Conservation (phyloP, 2,329 filamentous ascomycete species). For the Thermoascus crustaceus region DNA sequence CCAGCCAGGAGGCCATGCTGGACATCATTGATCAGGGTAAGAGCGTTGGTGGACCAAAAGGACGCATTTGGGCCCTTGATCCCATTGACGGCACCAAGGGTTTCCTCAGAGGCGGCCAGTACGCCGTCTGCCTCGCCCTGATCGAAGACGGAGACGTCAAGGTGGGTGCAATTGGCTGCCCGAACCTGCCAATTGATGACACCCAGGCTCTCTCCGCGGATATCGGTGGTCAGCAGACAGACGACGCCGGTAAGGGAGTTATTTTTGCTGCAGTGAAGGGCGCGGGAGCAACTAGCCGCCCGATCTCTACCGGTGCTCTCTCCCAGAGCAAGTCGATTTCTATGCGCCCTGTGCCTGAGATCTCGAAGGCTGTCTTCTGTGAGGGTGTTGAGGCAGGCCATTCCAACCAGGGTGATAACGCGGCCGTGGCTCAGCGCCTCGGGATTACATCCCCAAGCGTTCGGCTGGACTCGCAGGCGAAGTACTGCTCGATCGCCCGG, state of each 20-base stretch:
- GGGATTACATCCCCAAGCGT: constrained; percentile 86
- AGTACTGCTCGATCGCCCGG: constrained; percentile 90
- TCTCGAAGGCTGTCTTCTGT: constrained; percentile 81
- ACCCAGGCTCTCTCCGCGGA: constrained; percentile 59
- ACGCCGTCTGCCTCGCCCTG: constrained; percentile 86
- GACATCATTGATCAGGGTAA: constrained; percentile 50
- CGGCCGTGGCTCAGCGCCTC: constrained; percentile 70
- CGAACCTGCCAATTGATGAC: constrained; percentile 88
- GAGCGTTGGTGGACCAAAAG: constrained; percentile 31
- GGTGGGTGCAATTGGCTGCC: constrained; percentile 89
- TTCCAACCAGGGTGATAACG: constrained; percentile 81
- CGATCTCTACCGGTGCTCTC: constrained; percentile 50
- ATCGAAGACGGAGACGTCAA: constrained; percentile 91
- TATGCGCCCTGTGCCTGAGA: constrained; percentile 69
- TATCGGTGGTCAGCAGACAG: constrained; percentile 65
- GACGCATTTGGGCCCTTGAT: constrained; percentile 86
- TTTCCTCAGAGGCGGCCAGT: constrained; percentile 91
- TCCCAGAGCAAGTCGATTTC: constrained; percentile 54
- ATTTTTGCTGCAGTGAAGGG: constrained; percentile 78
- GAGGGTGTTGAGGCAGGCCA: constrained; percentile 93
- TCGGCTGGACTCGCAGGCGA: constrained; percentile 95
- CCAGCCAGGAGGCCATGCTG: constrained; percentile 54
- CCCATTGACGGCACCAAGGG: constrained; percentile 98
- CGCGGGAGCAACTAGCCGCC: constrained; percentile 70
- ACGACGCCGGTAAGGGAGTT: constrained; percentile 70